Conservation (phyloP, 768 basidiomycete species). For the Pleurotus salmoneostramineus region DNA sequence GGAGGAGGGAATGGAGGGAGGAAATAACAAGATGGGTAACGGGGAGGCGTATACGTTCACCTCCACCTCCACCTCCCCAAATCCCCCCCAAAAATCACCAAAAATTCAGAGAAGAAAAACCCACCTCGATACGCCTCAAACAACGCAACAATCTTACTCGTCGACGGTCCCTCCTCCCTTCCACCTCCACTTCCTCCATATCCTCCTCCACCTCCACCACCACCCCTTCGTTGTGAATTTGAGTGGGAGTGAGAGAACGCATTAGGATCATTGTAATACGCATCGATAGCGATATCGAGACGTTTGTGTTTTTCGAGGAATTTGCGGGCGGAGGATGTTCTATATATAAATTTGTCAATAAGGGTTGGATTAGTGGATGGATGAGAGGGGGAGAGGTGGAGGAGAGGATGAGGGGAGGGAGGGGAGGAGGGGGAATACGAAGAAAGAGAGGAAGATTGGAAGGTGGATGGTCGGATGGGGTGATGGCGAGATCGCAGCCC, state of each 20-base stretch:
- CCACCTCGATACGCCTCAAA: slow-evolving; percentile 72
- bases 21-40: too few species aligned
- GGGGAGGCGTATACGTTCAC: background rate
- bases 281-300: slow-evolving; percentile 70
- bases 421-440: background rate
- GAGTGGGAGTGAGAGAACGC: slow-evolving; percentile 16
- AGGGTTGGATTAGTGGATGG: too few species aligned
- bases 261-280: slow-evolving; percentile 59
- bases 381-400: too few species aligned
- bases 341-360: slow-evolving; percentile 11
- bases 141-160: slow-evolving; percentile 48
- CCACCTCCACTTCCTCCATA: too few species aligned
- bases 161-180: slow-evolving; percentile 33
- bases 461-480: too few species aligned
- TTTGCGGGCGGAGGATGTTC: slow-evolving; percentile 56
- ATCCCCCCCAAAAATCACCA: too few species aligned
- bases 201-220: too few species aligned
- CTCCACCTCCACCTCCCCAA: too few species aligned
- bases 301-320: slow-evolving; percentile 69
- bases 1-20: background rate
- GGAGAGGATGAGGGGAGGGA: background rate
- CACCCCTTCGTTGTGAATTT: too few species aligned
- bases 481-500: too few species aligned
- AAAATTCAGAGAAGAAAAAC: too few species aligned
- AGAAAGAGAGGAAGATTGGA: too few species aligned